Evolutionary conservation across 2,329 filamentous ascomycete genomes (phyloP), one percentile per base, ranked within the genome.

Genomic region (Penicillium sp.): DNA sequence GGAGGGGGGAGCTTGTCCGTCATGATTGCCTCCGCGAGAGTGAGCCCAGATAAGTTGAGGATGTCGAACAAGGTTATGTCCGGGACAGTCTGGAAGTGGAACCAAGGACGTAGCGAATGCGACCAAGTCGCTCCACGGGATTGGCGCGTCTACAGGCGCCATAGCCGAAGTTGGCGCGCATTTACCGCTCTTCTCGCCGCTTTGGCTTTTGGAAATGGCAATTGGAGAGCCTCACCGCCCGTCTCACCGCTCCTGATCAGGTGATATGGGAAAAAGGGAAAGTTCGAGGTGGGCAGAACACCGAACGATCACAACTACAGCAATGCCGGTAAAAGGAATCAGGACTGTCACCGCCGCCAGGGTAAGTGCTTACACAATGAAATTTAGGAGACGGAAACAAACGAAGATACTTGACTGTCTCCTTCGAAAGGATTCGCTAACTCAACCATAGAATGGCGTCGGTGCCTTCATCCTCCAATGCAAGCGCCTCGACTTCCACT

Each of bases 391-490:
- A 32, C 35, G n/a, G 6, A 6, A 42, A 31, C 23, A 12, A 27
- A 31, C 23, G 8, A 40, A 24, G 44, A 46, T 58, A 33, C 55
- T 42, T 20, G 20, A 6, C 25, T 59, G 1, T 8, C 41, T 18
- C 15, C 15, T 18, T 23, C 4, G 33, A 20, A 12, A 12, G 8
- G 8, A 37, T 37, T 37, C 15, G 9, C 33, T 37, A 15, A 37
- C 33, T 37, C 33, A 10, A 20, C 18, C 46, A 5, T 64, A 97
- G 91, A 97, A 98, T 77, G 93, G 93, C 79, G 80, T 97, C 61
- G 92, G 92, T 65, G 88, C 91, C 69, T 97, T 97, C 78, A 89
- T 98, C 73, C 82, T 96, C 50, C 92, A 95, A 78, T 98, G 93
- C 83, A 95, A 89, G 79, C 88, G 86, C 68, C 78, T 98, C 71